Conservation (phyloP, 2,329 filamentous ascomycete genomes). For the Xylariaceae sp. region DNA sequence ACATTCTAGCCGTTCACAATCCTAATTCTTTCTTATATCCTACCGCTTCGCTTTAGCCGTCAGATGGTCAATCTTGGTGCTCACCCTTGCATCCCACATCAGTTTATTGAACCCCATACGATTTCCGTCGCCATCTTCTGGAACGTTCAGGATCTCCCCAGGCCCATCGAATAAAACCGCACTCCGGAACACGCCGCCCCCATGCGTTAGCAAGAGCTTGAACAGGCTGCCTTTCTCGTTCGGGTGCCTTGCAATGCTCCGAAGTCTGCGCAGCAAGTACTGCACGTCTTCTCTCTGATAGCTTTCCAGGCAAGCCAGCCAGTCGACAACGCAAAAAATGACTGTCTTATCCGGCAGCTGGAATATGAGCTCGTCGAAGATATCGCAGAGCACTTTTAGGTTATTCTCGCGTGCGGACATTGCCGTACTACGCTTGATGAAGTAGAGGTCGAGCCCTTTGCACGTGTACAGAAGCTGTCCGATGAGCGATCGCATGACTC, state of each 20-base stretch:
- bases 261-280: conserved; percentile 10
- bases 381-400: conserved; percentile 14
- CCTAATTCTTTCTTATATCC: background rate
- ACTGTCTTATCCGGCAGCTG: conserved; percentile 18
- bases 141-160: conserved; percentile 15
- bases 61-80: conserved; percentile 8
- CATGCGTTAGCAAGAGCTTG: conserved; percentile 20
- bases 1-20: too few species aligned
- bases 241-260: conserved; percentile 7
- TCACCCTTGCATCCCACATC: conserved; percentile 20
- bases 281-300: conserved; percentile 8
- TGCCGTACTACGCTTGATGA: conserved; percentile 16
- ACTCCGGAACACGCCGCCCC: conserved; percentile 12
- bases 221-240: conserved; percentile 18
- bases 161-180: conserved; percentile 5
- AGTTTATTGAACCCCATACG: conserved; percentile 23
- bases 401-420: conserved; percentile 14
- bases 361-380: conserved; percentile 20
- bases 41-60: background rate
- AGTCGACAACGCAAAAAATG: conserved; percentile 17
- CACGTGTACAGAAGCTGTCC: conserved; percentile 18
- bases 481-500: conserved; percentile 20
- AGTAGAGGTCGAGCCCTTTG: conserved; percentile 15
- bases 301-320: conserved; percentile 15
- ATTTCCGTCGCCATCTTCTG: conserved; percentile 20